Percentiles rank a stretch among this genome's conserved stretches.
These are phyloP conservation scores for Carex parvula DNA, from an alignment of 176 grass and related monocot species.

Conservation along the genomic window DNA sequence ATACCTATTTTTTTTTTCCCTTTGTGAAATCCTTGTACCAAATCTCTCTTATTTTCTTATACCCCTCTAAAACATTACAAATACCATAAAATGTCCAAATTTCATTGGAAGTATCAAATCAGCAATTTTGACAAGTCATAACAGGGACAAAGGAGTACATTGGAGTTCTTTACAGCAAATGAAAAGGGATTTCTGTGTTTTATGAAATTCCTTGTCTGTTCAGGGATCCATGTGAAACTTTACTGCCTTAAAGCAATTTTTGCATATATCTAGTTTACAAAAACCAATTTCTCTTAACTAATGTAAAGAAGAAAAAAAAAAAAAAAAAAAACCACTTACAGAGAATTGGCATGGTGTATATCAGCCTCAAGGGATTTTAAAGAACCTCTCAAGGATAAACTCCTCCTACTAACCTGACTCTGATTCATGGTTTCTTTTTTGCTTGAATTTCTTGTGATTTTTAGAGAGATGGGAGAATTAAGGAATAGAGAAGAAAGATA, in stretches of 20 bases:
- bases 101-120: neutral
- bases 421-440: slow-evolving; percentile 7
- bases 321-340: slow-evolving; percentile 29
- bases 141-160: neutral
- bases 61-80: too few species aligned
- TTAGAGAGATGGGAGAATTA: neutral
- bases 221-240: neutral
- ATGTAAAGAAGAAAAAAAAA: neutral
- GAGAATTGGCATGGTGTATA: slow-evolving; percentile 77
- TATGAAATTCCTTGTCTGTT: neutral
- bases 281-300: neutral
- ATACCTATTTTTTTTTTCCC: neutral
- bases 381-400: slow-evolving; percentile 56
- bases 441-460: slow-evolving; percentile 1
- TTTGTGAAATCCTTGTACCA: too few species aligned
- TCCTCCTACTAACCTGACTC: slow-evolving; percentile 40
- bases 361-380: slow-evolving; percentile 72
- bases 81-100: too few species aligned
- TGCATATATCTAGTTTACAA: neutral
- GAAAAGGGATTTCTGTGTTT: neutral
- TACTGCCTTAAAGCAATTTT: neutral
- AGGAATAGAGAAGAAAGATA: neutral
- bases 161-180: neutral
- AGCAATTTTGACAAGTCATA: neutral
- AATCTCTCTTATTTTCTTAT: too few species aligned